Percentiles rank a stretch among this genome's conserved stretches.
phyloP scores from a whole-genome alignment of 1,284 basidiomycete species.

The Hortiboletus rubellus region DNA sequence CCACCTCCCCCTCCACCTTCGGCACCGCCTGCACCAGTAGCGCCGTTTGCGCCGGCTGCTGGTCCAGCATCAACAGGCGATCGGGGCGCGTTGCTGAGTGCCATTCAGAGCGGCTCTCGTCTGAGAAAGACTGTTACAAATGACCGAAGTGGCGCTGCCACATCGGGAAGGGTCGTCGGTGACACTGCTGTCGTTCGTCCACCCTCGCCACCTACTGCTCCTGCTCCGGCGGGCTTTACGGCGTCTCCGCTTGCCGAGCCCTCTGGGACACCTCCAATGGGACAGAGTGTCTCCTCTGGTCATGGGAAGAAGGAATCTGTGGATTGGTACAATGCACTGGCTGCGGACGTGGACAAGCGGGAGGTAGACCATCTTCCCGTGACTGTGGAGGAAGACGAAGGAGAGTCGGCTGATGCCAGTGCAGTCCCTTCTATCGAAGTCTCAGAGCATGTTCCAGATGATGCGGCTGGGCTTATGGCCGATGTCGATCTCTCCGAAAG shows the following conservation, averaged over 20 bases:
- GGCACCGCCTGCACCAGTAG: conserved; percentile 31
- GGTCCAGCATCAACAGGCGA: conserved; percentile 46
- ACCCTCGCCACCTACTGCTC: conserved; percentile 26
- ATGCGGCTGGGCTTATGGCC: conserved; percentile 55
- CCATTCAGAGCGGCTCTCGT: conserved; percentile 80
- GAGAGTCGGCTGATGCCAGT: conserved; percentile 37
- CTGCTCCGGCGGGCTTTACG: conserved; percentile 26
- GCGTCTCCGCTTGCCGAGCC: conserved; percentile 28
- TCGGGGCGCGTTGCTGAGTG: conserved; percentile 70
- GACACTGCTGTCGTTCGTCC: conserved; percentile 54
- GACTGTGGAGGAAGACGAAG: conserved; percentile 59
- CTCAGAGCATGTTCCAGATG: conserved; percentile 42
- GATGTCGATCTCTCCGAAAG: conserved; percentile 76
- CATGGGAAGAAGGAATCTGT: conserved; percentile 75
- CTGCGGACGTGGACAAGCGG: conserved; percentile 60
- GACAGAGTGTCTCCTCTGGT: conserved; percentile 21
- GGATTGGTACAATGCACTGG: conserved; percentile 91
- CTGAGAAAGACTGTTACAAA: conserved; percentile 82
- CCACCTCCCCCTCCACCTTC: conserved; percentile 41
- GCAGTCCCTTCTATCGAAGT: conserved; percentile 60
- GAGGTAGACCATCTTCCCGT: conserved; percentile 49
- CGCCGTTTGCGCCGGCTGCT: conserved; percentile 30
- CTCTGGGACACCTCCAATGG: conserved; percentile 29
- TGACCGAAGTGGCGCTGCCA: conserved; percentile 74
- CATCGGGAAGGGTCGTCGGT: conserved; percentile 78